phyloP scores from a whole-genome alignment of 2,329 filamentous ascomycete species.

The Paraphaeosphaeria sporulosa region DNA sequence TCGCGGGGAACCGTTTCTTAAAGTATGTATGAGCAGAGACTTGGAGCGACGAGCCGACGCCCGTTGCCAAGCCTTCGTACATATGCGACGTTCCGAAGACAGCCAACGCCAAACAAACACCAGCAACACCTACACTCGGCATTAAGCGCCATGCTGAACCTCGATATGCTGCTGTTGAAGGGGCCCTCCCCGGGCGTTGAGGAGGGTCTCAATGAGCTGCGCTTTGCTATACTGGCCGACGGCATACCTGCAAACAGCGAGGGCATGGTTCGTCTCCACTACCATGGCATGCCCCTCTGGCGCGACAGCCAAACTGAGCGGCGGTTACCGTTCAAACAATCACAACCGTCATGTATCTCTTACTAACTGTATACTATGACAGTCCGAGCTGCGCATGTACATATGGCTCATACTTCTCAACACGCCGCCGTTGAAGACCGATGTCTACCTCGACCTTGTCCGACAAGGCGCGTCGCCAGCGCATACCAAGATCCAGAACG shows the following conservation, averaged over 20 bases:
- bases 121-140: conserved; percentile 6
- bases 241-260: conserved; percentile 80
- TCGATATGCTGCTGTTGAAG: conserved; percentile 81
- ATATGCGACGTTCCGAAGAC: conserved; percentile 7
- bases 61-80: not conserved
- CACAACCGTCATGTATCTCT: not conserved
- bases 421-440: conserved; percentile 82
- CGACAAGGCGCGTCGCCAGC: conserved; percentile 93
- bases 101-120: conserved; percentile 10
- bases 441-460: conserved; percentile 87
- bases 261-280: conserved; percentile 70
- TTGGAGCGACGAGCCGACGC: conserved; percentile 2
- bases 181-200: conserved; percentile 75
- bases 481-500: conserved; percentile 97
- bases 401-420: conserved; percentile 95
- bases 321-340: not conserved
- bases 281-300: conserved; percentile 1
- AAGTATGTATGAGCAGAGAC: conserved; percentile 1
- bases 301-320: not conserved
- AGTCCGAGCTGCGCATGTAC: conserved; percentile 95
- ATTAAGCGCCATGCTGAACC: conserved; percentile 46
- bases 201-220: conserved; percentile 72
- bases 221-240: conserved; percentile 76
- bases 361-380: conserved; percentile 12
- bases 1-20: not conserved